These are phyloP conservation scores for Zygoascus meyerae DNA, from an alignment of 1,139 yeast species.

Conservation along the genomic window DNA sequence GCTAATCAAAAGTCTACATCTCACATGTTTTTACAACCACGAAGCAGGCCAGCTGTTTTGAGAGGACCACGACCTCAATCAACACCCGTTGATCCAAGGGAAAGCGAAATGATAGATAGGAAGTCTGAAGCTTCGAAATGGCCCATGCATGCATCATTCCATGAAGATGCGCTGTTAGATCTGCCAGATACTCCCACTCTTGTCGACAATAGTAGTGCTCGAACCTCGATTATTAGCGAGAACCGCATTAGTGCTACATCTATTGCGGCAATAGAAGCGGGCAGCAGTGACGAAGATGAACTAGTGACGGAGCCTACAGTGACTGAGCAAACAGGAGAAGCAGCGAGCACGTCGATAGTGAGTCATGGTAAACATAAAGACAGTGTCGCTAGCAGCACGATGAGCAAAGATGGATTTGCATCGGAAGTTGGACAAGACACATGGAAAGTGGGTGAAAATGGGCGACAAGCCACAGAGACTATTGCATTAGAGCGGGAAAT, in stretches of 20 bases:
- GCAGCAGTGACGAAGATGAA: neutral
- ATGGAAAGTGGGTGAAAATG: slow-evolving; percentile 1
- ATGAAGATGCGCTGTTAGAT: slow-evolving; percentile 5
- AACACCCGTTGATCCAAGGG: slow-evolving; percentile 12
- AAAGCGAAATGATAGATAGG: neutral
- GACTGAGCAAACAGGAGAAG: neutral
- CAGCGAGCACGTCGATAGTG: neutral
- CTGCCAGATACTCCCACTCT: slow-evolving; percentile 9
- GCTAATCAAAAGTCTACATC: too few relatives aligned
- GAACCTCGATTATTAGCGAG: slow-evolving; percentile 10
- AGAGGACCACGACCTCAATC: slow-evolving; percentile 10
- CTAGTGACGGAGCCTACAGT: neutral
- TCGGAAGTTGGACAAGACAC: neutral
- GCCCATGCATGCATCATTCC: slow-evolving; percentile 5
- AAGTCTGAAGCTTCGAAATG: neutral
- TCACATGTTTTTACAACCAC: too few relatives aligned
- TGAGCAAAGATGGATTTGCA: slow-evolving; percentile 1
- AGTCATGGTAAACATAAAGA: neutral
- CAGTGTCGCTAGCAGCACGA: neutral
- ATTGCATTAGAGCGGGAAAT: slow-evolving; percentile 3
- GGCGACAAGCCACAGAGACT: slow-evolving; percentile 3
- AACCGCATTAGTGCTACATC: slow-evolving; percentile 7
- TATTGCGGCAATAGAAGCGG: slow-evolving; percentile 1
- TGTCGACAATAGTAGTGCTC: slow-evolving; percentile 6
- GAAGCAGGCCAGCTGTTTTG: too few relatives aligned